These are phyloP conservation scores for Botrytis galanthina DNA, from an alignment of 2,329 filamentous ascomycete genomes.

Conservation along the genomic window DNA sequence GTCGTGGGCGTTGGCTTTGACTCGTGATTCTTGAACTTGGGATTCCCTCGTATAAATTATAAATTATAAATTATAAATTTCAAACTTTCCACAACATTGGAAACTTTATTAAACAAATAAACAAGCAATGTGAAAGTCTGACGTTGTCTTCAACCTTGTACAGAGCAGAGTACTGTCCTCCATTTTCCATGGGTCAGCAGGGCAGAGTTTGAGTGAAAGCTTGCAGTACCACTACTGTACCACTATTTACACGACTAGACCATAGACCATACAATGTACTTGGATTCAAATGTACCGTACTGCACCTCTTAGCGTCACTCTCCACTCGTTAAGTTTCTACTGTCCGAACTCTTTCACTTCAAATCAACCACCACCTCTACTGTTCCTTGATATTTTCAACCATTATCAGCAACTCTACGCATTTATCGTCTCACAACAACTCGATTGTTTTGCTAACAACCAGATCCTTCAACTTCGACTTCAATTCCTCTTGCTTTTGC, in stretches of 20 bases:
- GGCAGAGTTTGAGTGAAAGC: slow-evolving; percentile 5
- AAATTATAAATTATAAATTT: neutral
- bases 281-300: neutral
- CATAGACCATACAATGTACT: neutral
- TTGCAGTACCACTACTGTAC: neutral
- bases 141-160: neutral
- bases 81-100: neutral
- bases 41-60: neutral
- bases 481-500: slow-evolving; percentile 1
- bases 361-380: neutral
- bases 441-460: neutral
- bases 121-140: neutral
- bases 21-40: neutral
- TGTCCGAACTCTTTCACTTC: slow-evolving; percentile 1
- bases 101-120: neutral
- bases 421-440: neutral
- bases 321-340: slow-evolving; percentile 9
- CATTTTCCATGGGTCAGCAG: slow-evolving; percentile 12
- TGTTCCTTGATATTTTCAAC: slow-evolving; percentile 4
- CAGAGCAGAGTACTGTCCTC: too few species aligned
- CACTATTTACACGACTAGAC: neutral
- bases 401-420: neutral
- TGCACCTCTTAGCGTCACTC: slow-evolving; percentile 9
- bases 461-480: neutral
- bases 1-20: neutral